Evolutionary conservation across 2,329 filamentous ascomycete species (phyloP).

Genomic region (Bisporella sp.): DNA sequence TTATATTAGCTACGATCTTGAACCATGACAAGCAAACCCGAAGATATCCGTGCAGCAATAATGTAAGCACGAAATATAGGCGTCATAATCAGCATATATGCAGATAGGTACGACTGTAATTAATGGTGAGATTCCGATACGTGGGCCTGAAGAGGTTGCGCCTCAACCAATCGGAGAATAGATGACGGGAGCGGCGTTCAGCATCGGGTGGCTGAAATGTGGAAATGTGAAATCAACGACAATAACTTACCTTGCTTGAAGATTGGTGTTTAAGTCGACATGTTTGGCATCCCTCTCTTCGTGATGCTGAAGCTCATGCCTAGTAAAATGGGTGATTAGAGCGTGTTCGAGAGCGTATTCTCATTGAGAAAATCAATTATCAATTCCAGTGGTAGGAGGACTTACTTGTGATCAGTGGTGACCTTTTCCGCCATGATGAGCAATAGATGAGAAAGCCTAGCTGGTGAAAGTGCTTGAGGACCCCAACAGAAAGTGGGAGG

Average conservation of each 20-base stretch:
- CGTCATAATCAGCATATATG: not conserved
- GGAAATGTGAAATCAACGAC: not conserved
- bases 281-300: slow-evolving; percentile 5
- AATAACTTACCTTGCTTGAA: slow-evolving; percentile 14
- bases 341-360: not conserved
- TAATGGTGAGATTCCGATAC: not conserved
- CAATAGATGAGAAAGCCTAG: not conserved
- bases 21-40: not conserved
- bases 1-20: slow-evolving; percentile 1
- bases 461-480: not conserved
- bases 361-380: not conserved
- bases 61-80: not conserved
- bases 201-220: not conserved
- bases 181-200: slow-evolving; percentile 26
- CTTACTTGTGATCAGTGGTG: not conserved
- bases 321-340: not conserved
- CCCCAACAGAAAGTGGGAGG: not conserved
- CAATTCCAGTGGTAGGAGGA: too few species aligned
- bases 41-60: too few species aligned
- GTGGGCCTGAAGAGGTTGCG: not conserved
- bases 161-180: not conserved
- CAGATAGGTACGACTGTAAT: not conserved
- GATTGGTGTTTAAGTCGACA: slow-evolving; percentile 17
- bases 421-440: not conserved
- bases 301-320: not conserved